A percentile compares a stretch with the other conserved stretches of the same genome.
Conservation (phyloP, 179 eudicot genomes). For the Pouteria campechiana region DNA sequence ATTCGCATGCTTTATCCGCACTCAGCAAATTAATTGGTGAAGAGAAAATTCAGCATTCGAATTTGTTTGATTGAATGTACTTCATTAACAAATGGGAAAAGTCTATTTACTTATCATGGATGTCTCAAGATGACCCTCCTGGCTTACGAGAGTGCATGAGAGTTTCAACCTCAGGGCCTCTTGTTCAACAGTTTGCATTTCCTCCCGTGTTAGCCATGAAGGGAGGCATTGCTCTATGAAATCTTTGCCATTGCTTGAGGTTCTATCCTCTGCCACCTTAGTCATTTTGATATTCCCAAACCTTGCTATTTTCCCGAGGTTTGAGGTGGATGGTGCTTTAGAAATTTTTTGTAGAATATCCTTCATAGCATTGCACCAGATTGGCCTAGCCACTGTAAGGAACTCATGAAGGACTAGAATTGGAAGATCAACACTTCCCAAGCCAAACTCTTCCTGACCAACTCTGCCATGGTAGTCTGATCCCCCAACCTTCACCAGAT, state of each 20-base stretch:
- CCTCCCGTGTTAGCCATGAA: slow-evolving; percentile 65
- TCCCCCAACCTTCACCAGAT: slow-evolving; percentile 86
- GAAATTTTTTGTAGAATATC: slow-evolving; percentile 38
- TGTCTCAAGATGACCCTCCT: no score
- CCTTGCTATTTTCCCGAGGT: slow-evolving; percentile 47
- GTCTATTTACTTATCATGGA: no score
- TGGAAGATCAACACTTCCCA: slow-evolving; percentile 82
- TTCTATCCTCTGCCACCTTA: slow-evolving; percentile 13
- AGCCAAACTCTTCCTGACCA: slow-evolving; percentile 55
- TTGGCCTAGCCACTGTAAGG: slow-evolving; percentile 74
- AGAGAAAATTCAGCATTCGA: no score
- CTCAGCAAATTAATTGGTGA: no score
- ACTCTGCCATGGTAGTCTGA: slow-evolving; percentile 92
- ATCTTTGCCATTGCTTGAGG: slow-evolving; percentile 15
- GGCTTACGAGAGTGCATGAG: no score
- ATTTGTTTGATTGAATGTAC: no score
- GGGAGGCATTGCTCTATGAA: slow-evolving; percentile 43
- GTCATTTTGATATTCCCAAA: slow-evolving; percentile 23
- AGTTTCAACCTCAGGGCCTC: slow-evolving; percentile 28
- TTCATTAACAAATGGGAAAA: no score
- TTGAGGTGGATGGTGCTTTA: slow-evolving; percentile 51
- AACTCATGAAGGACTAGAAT: slow-evolving; percentile 55
- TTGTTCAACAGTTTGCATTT: slow-evolving; percentile 40
- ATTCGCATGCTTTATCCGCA: no score
- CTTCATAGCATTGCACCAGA: slow-evolving; percentile 70